Evolutionary conservation across 179 eudicot genomes (phyloP).

Genomic region (Silene noctiflora): DNA sequence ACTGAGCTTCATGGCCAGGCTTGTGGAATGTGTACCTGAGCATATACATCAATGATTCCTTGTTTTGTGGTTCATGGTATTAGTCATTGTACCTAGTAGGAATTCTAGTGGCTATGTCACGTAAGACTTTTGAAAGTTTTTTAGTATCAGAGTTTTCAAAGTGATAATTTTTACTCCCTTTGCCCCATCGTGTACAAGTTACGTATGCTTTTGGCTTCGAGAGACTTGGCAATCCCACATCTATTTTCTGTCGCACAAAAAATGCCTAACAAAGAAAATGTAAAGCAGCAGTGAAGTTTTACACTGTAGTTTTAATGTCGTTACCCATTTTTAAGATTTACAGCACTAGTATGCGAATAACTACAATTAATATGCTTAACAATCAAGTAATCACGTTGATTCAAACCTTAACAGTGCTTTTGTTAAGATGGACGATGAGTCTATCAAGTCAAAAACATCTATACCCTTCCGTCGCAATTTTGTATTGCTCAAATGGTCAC

Average conservation of each 20-base stretch:
- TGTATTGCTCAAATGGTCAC: no score
- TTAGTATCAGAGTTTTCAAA: background rate
- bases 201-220: background rate
- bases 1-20: background rate
- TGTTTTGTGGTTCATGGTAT: background rate
- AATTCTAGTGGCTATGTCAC: conserved; percentile 1
- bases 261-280: no score
- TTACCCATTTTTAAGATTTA: no score
- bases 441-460: no score
- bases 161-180: background rate
- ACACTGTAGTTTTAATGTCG: no score
- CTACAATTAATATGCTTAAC: no score
- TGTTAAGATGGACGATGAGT: no score
- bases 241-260: background rate
- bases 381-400: no score
- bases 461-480: no score
- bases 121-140: background rate
- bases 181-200: background rate
- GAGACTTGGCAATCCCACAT: background rate
- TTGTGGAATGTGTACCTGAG: background rate
- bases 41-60: conserved; percentile 5
- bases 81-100: conserved; percentile 1
- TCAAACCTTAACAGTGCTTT: no score
- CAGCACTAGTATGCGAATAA: no score
- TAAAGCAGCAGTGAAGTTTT: no score